Percentiles rank a stretch among this genome's conserved stretches.
phyloP scores from a whole-genome alignment of 176 grass and related monocot genomes.

The Sorghum bicolor region DNA sequence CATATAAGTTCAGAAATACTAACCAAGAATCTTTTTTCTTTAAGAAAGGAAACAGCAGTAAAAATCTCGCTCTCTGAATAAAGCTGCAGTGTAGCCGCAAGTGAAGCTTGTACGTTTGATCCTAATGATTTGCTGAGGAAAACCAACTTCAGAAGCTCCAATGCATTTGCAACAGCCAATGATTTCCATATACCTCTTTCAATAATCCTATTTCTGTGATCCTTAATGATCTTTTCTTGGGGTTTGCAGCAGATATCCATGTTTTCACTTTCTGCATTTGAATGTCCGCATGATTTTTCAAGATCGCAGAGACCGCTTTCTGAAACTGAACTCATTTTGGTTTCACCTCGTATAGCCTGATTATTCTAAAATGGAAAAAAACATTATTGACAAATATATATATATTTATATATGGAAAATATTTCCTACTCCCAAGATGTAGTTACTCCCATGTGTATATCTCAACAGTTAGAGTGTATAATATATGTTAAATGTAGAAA shows the following conservation, averaged over 20 bases:
- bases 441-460: neutral
- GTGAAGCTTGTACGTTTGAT: conserved; percentile 66
- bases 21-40: conserved; percentile 78
- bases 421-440: no score
- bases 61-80: conserved; percentile 87
- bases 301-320: conserved; percentile 28
- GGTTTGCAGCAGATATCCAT: conserved; percentile 15
- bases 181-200: conserved; percentile 66
- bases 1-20: conserved; percentile 35
- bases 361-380: conserved; percentile 17
- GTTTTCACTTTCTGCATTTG: conserved; percentile 38
- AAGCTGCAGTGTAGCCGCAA: conserved; percentile 64
- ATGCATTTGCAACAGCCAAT: conserved; percentile 69
- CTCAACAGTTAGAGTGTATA: neutral
- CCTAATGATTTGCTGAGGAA: conserved; percentile 76
- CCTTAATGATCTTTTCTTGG: conserved; percentile 45
- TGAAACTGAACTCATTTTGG: conserved; percentile 19
- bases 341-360: conserved; percentile 38
- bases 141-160: conserved; percentile 86
- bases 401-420: neutral
- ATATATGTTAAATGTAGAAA: conserved; percentile 16
- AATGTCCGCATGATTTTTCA: conserved; percentile 24
- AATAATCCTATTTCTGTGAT: conserved; percentile 48
- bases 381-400: neutral
- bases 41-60: conserved; percentile 82